Evolutionary conservation across 345 rosid genomes (phyloP).

Genomic region (Ricinus communis): DNA sequence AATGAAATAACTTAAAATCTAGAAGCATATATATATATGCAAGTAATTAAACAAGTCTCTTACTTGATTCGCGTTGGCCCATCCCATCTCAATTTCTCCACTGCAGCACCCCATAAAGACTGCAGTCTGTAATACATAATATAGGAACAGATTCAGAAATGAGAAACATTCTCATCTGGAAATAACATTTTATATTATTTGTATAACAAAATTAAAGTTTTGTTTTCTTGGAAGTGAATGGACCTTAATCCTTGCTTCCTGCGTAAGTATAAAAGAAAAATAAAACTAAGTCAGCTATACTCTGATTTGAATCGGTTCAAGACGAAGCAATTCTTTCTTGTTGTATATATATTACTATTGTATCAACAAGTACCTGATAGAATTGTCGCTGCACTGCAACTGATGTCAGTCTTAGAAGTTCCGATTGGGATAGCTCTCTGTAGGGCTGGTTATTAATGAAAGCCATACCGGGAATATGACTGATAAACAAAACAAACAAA

Average conservation of each 20-base stretch:
- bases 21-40: neutral
- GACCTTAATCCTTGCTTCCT: conserved; percentile 92
- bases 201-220: neutral
- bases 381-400: conserved; percentile 51
- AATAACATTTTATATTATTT: neutral
- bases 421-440: conserved; percentile 45
- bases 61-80: conserved; percentile 47
- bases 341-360: neutral
- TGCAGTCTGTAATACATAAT: conserved; percentile 45
- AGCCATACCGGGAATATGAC: conserved; percentile 72
- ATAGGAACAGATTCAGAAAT: neutral
- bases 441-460: conserved; percentile 51
- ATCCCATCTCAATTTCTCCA: conserved; percentile 89
- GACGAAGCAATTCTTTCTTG: neutral
- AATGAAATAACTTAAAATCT: neutral
- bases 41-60: conserved; percentile 4
- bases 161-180: no score
- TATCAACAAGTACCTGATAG: conserved; percentile 44
- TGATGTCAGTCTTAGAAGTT: conserved; percentile 44
- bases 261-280: conserved; percentile 18
- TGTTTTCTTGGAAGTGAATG: neutral
- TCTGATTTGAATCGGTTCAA: neutral
- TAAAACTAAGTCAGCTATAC: neutral
- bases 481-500: conserved; percentile 2
- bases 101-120: conserved; percentile 77